A percentile compares a stretch with the other conserved stretches of the same genome.
Evolutionary conservation across 129 eudicot species (phyloP).

Genomic region (Pittosporum tobira): DNA sequence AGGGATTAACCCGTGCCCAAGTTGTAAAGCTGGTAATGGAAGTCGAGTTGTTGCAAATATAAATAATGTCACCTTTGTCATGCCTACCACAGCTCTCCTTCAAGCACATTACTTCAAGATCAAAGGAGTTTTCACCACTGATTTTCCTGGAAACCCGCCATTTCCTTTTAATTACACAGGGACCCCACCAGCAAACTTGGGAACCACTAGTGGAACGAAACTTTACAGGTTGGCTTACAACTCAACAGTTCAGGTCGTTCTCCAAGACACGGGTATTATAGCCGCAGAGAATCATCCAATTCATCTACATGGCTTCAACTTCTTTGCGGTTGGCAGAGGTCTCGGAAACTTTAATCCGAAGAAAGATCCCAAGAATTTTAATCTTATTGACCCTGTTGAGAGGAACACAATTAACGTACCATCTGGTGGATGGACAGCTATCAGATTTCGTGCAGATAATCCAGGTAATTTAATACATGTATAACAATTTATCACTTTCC

Average conservation of each 20-base stretch:
- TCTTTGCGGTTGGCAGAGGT: conserved; percentile 68
- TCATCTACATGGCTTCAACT: conserved; percentile 77
- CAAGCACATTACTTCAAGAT: conserved; percentile 63
- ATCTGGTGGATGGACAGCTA: conserved; percentile 83
- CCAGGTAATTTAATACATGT: conserved; percentile 36
- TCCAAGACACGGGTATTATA: conserved; percentile 70
- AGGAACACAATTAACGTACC: conserved; percentile 80
- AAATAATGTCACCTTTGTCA: conserved; percentile 66
- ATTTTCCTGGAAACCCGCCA: conserved; percentile 72
- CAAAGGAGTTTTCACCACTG: conserved; percentile 64
- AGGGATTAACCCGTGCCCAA: conserved; percentile 62
- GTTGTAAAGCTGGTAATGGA: conserved; percentile 63
- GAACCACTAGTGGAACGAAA: conserved; percentile 54
- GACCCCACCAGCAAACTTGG: conserved; percentile 30
- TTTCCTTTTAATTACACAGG: conserved; percentile 49
- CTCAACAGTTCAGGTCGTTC: conserved; percentile 54
- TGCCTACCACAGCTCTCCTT: conserved; percentile 61
- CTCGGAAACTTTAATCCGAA: conserved; percentile 59
- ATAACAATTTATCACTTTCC: background rate
- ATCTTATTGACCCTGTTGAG: conserved; percentile 78
- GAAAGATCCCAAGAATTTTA: conserved; percentile 49
- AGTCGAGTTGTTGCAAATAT: conserved; percentile 56
- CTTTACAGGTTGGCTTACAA: conserved; percentile 55
- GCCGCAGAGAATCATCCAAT: conserved; percentile 72
- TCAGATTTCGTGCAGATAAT: conserved; percentile 74